Evolutionary conservation across 139 green algal genomes (phyloP).

Genomic region (Edaphochlamys debaryana): DNA sequence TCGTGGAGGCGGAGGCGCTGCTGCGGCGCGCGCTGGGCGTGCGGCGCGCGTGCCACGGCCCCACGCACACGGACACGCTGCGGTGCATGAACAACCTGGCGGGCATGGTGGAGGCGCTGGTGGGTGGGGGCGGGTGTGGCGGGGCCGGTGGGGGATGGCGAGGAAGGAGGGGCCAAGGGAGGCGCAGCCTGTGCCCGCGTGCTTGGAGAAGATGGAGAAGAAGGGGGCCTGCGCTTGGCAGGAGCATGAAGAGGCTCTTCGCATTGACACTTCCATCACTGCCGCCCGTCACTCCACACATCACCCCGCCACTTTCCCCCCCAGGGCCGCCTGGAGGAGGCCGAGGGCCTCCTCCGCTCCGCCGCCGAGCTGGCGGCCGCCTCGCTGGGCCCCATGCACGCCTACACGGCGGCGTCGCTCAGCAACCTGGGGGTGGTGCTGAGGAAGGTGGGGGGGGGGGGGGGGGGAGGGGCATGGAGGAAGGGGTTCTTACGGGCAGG

Average conservation of each 20-base stretch:
- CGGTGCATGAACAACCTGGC: constrained; percentile 29
- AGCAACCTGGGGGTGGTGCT: constrained; percentile 35
- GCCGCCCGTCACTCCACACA: no score
- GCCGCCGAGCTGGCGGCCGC: constrained; percentile 1
- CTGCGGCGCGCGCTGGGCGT: constrained; percentile 15
- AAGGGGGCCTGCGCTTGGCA: no score
- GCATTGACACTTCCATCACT: no score
- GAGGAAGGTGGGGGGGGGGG: background rate
- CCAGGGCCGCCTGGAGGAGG: constrained; percentile 33
- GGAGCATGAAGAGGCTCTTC: no score
- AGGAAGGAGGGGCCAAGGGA: no score
- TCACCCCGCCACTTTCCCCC: no score
- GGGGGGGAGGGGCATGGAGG: background rate
- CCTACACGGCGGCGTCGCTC: constrained; percentile 7
- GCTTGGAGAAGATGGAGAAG: no score
- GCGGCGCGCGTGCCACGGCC: background rate
- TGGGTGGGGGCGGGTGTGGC: background rate
- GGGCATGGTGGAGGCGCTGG: constrained; percentile 27
- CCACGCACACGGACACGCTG: constrained; percentile 8
- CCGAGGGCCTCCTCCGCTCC: constrained; percentile 25
- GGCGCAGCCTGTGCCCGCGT: no score
- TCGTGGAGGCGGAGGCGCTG: constrained; percentile 27
- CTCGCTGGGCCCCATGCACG: constrained; percentile 21
- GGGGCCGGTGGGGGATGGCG: background rate
- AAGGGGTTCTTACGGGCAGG: no score